These are phyloP conservation scores for Toxoplasma gondii DNA, from an alignment of 169 alveolate genomes.

Conservation along the genomic window DNA sequence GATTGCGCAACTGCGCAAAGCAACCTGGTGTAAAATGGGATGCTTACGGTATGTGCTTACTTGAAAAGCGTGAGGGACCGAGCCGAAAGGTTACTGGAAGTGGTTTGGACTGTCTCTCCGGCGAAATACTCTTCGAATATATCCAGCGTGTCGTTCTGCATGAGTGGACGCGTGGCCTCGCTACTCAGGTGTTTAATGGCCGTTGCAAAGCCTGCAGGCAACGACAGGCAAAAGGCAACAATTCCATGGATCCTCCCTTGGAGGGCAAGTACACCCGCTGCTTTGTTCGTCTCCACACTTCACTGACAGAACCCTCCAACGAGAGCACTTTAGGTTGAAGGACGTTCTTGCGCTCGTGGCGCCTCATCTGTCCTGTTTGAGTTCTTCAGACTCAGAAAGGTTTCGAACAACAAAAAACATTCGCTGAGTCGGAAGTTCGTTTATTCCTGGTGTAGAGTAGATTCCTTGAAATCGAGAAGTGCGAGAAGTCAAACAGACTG, in stretches of 20 bases:
- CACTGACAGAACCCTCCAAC: no score
- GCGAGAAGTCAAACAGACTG: no score
- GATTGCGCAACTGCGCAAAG: not conserved
- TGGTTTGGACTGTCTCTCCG: conserved; percentile 86
- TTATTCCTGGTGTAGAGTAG: no score
- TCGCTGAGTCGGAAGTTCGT: no score
- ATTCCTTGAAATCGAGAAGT: no score
- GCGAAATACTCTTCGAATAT: conserved; percentile 91
- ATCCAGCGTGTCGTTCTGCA: conserved; percentile 89
- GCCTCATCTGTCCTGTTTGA: no score
- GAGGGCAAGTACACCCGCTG: no score
- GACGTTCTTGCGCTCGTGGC: no score
- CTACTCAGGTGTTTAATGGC: conserved; percentile 84
- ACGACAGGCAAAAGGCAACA: not conserved
- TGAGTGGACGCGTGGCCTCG: conserved; percentile 82
- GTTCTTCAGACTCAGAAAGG: no score
- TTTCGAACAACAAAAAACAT: no score
- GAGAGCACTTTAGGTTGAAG: no score
- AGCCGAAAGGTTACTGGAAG: conserved; percentile 84
- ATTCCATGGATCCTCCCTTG: not conserved
- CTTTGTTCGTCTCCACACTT: no score
- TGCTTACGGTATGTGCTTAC: not conserved
- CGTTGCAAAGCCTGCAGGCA: conserved; percentile 72
- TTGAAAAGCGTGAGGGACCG: conserved; percentile 85
- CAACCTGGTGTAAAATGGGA: not conserved